Percentiles rank a stretch among this genome's conserved stretches.
Conservation (phyloP, 805 yeast species). For the Wickerhamomyces xylosicus region DNA sequence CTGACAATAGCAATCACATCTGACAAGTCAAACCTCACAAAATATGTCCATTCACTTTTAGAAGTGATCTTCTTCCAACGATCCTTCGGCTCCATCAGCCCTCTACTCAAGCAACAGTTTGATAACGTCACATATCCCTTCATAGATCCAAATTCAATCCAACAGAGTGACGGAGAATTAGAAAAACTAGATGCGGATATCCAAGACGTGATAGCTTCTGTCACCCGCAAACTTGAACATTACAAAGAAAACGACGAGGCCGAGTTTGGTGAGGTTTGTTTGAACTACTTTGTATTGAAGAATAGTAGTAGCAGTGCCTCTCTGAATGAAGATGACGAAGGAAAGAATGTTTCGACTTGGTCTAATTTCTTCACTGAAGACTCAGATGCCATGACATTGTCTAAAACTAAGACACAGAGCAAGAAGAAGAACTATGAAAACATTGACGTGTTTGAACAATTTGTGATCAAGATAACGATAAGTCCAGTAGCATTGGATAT, state of each 20-base stretch:
- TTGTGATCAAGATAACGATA: slow-evolving; percentile 20
- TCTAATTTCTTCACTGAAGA: slow-evolving; percentile 35
- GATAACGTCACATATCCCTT: slow-evolving; percentile 41
- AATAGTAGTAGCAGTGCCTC: slow-evolving; percentile 3
- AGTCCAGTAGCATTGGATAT: neutral
- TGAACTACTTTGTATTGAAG: slow-evolving; percentile 27
- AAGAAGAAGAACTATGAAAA: slow-evolving; percentile 2
- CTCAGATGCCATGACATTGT: slow-evolving; percentile 4
- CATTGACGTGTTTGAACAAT: slow-evolving; percentile 4
- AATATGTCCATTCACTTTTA: slow-evolving; percentile 27
- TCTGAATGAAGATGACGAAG: slow-evolving; percentile 10
- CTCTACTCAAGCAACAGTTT: slow-evolving; percentile 39
- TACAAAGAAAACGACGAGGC: slow-evolving; percentile 7
- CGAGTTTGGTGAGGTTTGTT: slow-evolving; percentile 9
- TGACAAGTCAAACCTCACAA: slow-evolving; percentile 17
- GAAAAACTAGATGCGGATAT: slow-evolving; percentile 38
- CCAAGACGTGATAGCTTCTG: slow-evolving; percentile 23
- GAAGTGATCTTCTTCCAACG: slow-evolving; percentile 64
- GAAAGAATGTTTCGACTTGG: slow-evolving; percentile 38
- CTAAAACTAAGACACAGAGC: neutral
- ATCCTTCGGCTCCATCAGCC: slow-evolving; percentile 53
- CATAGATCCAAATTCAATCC: neutral
- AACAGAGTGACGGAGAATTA: slow-evolving; percentile 21
- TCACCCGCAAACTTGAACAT: slow-evolving; percentile 20
- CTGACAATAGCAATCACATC: slow-evolving; percentile 1